Percentiles rank a stretch among this genome's conserved stretches.
phyloP scores from a whole-genome alignment of 805 yeast genomes.

The Metschnikowia reukaufii region DNA sequence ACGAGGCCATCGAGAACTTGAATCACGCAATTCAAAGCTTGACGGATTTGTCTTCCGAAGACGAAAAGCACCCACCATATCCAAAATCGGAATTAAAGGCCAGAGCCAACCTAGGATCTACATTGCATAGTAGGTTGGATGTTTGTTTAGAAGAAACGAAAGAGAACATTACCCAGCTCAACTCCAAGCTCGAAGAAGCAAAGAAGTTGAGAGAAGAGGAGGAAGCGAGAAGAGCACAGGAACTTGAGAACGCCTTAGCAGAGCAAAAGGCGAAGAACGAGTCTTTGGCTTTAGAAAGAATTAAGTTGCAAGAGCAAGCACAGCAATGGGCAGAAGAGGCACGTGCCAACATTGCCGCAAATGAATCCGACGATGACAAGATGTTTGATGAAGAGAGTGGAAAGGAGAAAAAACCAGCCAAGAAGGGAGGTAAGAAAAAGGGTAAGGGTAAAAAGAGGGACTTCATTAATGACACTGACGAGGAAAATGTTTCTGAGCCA shows the following conservation, averaged over 20 bases:
- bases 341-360: constrained; percentile 35
- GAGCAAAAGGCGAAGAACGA: constrained; percentile 48
- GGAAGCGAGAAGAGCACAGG: constrained; percentile 34
- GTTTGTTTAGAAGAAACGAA: constrained; percentile 70
- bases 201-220: constrained; percentile 63
- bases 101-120: constrained; percentile 84
- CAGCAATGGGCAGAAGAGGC: constrained; percentile 50
- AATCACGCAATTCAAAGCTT: constrained; percentile 60
- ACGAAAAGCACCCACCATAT: constrained; percentile 66
- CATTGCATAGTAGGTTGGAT: constrained; percentile 69
- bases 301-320: constrained; percentile 51
- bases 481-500: constrained; percentile 27
- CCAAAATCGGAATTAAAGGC: constrained; percentile 77
- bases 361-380: constrained; percentile 38
- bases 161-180: constrained; percentile 57
- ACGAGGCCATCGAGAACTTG: constrained; percentile 54
- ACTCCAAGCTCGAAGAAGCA: constrained; percentile 70
- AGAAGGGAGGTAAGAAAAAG: constrained; percentile 20
- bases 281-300: constrained; percentile 46
- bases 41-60: constrained; percentile 53
- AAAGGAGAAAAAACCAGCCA: constrained; percentile 24
- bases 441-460: constrained; percentile 33
- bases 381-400: constrained; percentile 28
- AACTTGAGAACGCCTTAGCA: constrained; percentile 42
- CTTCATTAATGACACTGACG: constrained; percentile 35